These are phyloP conservation scores for Amaranthus tricolor DNA, from an alignment of 179 eudicot species.

Conservation along the genomic window DNA sequence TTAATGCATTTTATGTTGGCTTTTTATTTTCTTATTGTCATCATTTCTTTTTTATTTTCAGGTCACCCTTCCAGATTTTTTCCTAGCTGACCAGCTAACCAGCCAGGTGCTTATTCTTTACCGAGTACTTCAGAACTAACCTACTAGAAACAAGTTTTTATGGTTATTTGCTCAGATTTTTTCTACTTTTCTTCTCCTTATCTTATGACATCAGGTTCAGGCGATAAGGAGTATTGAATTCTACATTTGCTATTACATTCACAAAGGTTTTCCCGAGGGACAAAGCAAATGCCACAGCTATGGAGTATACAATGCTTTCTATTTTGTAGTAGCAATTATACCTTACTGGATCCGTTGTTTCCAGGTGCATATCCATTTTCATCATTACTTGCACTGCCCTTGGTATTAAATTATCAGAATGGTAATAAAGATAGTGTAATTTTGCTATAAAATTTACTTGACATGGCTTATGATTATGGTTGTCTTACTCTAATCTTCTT, in stretches of 20 bases:
- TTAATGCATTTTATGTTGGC: neutral
- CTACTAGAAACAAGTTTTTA: neutral
- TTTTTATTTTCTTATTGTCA: neutral
- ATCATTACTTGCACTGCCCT: neutral
- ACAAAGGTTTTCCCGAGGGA: conserved; percentile 46
- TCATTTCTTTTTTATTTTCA: conserved; percentile 21
- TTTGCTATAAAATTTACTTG: no score
- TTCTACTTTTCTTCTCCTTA: no score
- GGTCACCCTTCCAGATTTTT: conserved; percentile 71
- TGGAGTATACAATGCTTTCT: conserved; percentile 39
- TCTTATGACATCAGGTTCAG: conserved; percentile 38
- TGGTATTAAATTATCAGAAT: no score
- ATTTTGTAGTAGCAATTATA: conserved; percentile 31
- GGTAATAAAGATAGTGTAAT: no score
- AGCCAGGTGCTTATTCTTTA: conserved; percentile 52
- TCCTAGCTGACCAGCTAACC: conserved; percentile 69
- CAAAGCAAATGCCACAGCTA: conserved; percentile 40
- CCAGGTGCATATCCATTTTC: conserved; percentile 30
- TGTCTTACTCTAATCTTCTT: no score
- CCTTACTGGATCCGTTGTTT: conserved; percentile 45
- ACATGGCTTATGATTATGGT: no score
- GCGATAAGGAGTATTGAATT: conserved; percentile 60
- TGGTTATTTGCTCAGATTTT: conserved; percentile 9
- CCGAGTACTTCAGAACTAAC: neutral
- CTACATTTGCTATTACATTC: conserved; percentile 60